Evolutionary conservation across 768 basidiomycete species (phyloP).

Genomic region (Lenzites betulinus): DNA sequence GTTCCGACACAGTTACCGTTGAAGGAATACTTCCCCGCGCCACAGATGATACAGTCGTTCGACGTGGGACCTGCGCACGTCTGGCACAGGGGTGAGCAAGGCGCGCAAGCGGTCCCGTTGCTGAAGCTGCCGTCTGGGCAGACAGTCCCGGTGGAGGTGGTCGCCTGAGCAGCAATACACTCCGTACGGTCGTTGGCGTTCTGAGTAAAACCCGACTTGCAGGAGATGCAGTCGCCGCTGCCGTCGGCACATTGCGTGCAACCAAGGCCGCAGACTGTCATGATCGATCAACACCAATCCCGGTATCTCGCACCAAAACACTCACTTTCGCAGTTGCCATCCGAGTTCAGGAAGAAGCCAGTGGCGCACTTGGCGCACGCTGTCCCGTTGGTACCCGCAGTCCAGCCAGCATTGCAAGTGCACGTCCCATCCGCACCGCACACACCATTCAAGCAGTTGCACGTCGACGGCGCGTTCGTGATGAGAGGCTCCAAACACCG

Average conservation of each 20-base stretch:
- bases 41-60: slow-evolving; percentile 72
- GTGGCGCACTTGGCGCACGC: slow-evolving; percentile 72
- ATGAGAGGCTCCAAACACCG: slow-evolving; percentile 58
- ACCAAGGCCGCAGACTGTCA: slow-evolving; percentile 68
- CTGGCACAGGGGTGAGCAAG: slow-evolving; percentile 66
- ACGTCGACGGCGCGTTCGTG: slow-evolving; percentile 58
- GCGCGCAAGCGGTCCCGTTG: slow-evolving; percentile 52
- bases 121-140: slow-evolving; percentile 74
- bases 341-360: slow-evolving; percentile 73
- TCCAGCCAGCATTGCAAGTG: slow-evolving; percentile 78
- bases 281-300: neutral
- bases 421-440: slow-evolving; percentile 74
- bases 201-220: slow-evolving; percentile 69
- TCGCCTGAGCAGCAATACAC: slow-evolving; percentile 56
- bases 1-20: slow-evolving; percentile 72
- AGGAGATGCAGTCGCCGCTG: slow-evolving; percentile 71
- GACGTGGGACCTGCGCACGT: slow-evolving; percentile 72
- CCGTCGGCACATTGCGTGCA: slow-evolving; percentile 69
- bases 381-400: slow-evolving; percentile 67
- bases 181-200: slow-evolving; percentile 65
- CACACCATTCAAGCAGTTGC: slow-evolving; percentile 82
- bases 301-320: neutral
- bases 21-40: slow-evolving; percentile 57
- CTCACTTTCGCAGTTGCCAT: slow-evolving; percentile 74
- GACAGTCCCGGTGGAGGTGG: slow-evolving; percentile 49